phyloP scores from a whole-genome alignment of 192 early-diverging fungal genomes.

The Rhizoclosmatium sp. region DNA sequence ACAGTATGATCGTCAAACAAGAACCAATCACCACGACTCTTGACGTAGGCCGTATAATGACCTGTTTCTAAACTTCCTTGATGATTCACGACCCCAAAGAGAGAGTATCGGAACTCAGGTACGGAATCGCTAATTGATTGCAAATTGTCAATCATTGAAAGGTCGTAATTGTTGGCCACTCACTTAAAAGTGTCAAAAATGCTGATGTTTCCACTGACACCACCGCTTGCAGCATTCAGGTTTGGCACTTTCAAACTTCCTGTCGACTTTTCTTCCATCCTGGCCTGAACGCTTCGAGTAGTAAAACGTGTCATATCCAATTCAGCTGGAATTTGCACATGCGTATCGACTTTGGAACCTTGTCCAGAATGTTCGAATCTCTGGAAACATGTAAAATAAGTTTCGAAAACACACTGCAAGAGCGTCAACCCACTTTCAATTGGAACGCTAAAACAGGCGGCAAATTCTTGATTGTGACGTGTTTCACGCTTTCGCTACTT shows the following conservation, averaged over 20 bases:
- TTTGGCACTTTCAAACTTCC: neutral
- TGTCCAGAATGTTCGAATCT: slow-evolving; percentile 82
- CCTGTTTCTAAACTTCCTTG: slow-evolving; percentile 92
- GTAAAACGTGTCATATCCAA: slow-evolving; percentile 95
- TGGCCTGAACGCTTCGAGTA: slow-evolving; percentile 58
- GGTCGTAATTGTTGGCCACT: slow-evolving; percentile 13
- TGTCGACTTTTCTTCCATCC: slow-evolving; percentile 23
- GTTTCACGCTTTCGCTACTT: slow-evolving; percentile 64
- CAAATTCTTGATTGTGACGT: slow-evolving; percentile 82
- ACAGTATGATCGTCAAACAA: slow-evolving; percentile 88
- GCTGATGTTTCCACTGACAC: slow-evolving; percentile 18
- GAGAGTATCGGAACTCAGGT: slow-evolving; percentile 78
- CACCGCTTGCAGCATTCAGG: slow-evolving; percentile 25
- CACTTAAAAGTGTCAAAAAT: slow-evolving; percentile 37
- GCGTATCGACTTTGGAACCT: slow-evolving; percentile 85
- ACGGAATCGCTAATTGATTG: slow-evolving; percentile 46
- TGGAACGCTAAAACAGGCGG: slow-evolving; percentile 92
- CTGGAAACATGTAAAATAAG: slow-evolving; percentile 4
- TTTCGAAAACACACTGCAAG: no score
- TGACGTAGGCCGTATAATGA: slow-evolving; percentile 90
- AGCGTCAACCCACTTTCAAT: slow-evolving; percentile 69
- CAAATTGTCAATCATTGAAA: neutral
- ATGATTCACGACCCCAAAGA: slow-evolving; percentile 95
- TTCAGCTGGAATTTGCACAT: slow-evolving; percentile 81
- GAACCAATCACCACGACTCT: slow-evolving; percentile 85